phyloP scores from a whole-genome alignment of 1,284 basidiomycete genomes.

The Ganoderma resinaceum region DNA sequence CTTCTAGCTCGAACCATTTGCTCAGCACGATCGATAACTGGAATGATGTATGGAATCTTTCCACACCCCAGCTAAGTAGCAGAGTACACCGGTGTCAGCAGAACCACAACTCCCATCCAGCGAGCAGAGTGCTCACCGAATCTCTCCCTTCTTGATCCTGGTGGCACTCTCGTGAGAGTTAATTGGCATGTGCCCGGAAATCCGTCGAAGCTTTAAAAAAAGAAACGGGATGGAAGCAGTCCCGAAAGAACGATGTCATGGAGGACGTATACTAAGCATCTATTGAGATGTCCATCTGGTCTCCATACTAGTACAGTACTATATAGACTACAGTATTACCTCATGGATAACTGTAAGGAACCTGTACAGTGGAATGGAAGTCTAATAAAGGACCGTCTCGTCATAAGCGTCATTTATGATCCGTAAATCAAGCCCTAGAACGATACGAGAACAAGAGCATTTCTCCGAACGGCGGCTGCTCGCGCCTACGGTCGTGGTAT shows the following conservation, averaged over 20 bases:
- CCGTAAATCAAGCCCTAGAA: neutral
- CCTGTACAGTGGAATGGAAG: neutral
- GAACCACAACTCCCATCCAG: neutral
- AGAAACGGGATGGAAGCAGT: neutral
- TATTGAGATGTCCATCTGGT: conserved; percentile 6
- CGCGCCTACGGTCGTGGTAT: neutral
- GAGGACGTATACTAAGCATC: neutral
- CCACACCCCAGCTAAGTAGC: neutral
- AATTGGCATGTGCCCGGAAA: neutral
- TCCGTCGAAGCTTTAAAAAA: neutral
- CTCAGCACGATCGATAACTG: neutral
- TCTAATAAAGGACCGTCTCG: neutral
- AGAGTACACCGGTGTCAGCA: neutral
- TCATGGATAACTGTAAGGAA: neutral
- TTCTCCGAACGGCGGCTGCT: neutral
- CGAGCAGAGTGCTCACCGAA: neutral
- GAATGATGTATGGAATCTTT: neutral
- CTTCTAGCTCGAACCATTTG: neutral
- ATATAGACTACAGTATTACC: conserved; percentile 5
- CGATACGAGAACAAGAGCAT: neutral
- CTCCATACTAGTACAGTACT: neutral
- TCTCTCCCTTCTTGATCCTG: neutral
- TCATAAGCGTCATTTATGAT: neutral
- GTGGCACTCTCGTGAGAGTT: neutral
- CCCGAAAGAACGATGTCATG: neutral